These are phyloP conservation scores for Sarocladium strictum DNA, from an alignment of 2,329 filamentous ascomycete genomes.

Conservation along the genomic window DNA sequence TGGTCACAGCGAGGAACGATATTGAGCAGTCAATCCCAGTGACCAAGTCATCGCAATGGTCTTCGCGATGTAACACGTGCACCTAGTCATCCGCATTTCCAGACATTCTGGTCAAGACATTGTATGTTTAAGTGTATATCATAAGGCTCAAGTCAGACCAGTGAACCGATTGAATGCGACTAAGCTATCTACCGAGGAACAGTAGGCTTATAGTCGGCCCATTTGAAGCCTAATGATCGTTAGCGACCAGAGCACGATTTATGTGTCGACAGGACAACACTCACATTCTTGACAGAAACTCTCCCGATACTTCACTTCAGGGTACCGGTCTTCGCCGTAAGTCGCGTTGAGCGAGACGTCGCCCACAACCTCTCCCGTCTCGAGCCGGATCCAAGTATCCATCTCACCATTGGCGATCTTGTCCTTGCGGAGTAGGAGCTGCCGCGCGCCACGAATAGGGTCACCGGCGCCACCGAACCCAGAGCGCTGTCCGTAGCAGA, in stretches of 20 bases:
- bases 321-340: slow-evolving; percentile 47
- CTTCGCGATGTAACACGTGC: too few species aligned
- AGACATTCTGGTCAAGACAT: too few species aligned
- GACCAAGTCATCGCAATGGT: too few species aligned
- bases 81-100: too few species aligned
- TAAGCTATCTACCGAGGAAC: background rate
- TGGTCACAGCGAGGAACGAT: too few species aligned
- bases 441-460: slow-evolving; percentile 49
- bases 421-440: slow-evolving; percentile 14
- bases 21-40: too few species aligned
- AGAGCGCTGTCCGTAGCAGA: slow-evolving; percentile 53
- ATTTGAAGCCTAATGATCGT: background rate
- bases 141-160: too few species aligned
- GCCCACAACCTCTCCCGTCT: slow-evolving; percentile 42
- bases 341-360: slow-evolving; percentile 47
- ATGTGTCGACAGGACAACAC: background rate
- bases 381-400: slow-evolving; percentile 52
- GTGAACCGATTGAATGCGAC: too few species aligned
- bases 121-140: too few species aligned
- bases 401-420: slow-evolving; percentile 38
- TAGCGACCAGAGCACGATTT: background rate
- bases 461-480: slow-evolving; percentile 60
- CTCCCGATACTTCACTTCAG: slow-evolving; percentile 25
- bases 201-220: background rate
- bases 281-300: slow-evolving; percentile 9